Percentiles rank a stretch among this genome's conserved stretches.
phyloP scores from a whole-genome alignment of 2,329 filamentous ascomycete genomes.

The Hortaea werneckii region DNA sequence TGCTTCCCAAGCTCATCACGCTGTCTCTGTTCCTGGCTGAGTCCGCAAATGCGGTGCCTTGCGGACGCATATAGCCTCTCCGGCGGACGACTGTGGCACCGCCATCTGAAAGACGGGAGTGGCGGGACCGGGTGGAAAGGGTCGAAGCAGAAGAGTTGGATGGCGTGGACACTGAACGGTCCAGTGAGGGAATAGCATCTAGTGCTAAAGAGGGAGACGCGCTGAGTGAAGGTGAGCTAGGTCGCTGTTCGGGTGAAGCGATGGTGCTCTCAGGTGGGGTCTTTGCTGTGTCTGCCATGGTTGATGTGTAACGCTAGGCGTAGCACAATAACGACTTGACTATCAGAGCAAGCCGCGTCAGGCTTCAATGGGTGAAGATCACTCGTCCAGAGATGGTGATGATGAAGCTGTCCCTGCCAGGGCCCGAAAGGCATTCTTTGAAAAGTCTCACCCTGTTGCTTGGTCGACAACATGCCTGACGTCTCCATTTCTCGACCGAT shows the following conservation, averaged over 20 bases:
- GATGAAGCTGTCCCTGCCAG: too few relatives aligned
- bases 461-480: too few relatives aligned
- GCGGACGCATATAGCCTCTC: conserved; percentile 78
- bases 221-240: conserved; percentile 56
- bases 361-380: too few relatives aligned
- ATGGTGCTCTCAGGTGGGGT: conserved; percentile 18
- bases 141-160: conserved; percentile 47
- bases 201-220: conserved; percentile 53
- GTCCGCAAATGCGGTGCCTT: conserved; percentile 78
- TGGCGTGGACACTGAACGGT: conserved; percentile 54
- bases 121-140: conserved; percentile 27
- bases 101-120: conserved; percentile 44
- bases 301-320: conserved; percentile 37
- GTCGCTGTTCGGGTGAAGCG: conserved; percentile 28
- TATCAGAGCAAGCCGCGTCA: too few relatives aligned
- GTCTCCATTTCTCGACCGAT: too few relatives aligned
- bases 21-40: conserved; percentile 86
- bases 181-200: conserved; percentile 47
- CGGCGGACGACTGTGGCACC: conserved; percentile 39
- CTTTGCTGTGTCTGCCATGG: conserved; percentile 12
- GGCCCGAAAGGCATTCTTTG: too few relatives aligned
- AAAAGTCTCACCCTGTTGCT: too few relatives aligned
- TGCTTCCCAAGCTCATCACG: conserved; percentile 91
- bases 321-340: conserved; percentile 15
- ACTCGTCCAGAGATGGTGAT: too few relatives aligned